phyloP scores from a whole-genome alignment of 2,329 filamentous ascomycete species.

The Plectosphaerella cucumerina region DNA sequence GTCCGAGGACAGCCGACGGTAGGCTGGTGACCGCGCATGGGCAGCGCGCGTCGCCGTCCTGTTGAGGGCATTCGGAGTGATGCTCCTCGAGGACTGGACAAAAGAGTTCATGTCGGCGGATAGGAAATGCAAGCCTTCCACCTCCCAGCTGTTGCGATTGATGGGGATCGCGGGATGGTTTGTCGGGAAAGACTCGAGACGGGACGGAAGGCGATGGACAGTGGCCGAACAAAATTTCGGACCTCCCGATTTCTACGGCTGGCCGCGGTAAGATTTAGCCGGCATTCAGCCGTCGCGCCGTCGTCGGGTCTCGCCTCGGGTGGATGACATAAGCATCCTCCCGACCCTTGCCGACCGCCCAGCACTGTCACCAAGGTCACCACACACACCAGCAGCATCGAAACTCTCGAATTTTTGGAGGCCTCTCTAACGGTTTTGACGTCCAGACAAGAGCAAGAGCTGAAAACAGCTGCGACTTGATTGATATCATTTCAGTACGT shows the following conservation, averaged over 20 bases:
- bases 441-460: no score
- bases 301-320: background rate
- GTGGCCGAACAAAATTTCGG: conserved; percentile 30
- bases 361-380: no score
- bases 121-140: conserved; percentile 17
- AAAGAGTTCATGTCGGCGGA: conserved; percentile 38
- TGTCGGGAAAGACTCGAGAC: conserved; percentile 13
- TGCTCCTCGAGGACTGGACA: conserved; percentile 35
- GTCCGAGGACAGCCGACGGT: conserved; percentile 36
- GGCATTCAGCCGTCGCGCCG: background rate
- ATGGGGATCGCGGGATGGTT: conserved; percentile 17
- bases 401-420: no score
- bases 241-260: conserved; percentile 7
- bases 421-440: no score
- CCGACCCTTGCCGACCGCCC: no score
- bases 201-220: conserved; percentile 22
- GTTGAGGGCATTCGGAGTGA: conserved; percentile 35
- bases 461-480: no score
- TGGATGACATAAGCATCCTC: background rate
- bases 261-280: background rate
- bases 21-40: conserved; percentile 41
- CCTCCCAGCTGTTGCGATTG: conserved; percentile 22
- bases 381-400: no score
- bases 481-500: no score
- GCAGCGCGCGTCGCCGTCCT: conserved; percentile 34